phyloP scores from a whole-genome alignment of 2,329 filamentous ascomycete species.

The Hortaea werneckii region DNA sequence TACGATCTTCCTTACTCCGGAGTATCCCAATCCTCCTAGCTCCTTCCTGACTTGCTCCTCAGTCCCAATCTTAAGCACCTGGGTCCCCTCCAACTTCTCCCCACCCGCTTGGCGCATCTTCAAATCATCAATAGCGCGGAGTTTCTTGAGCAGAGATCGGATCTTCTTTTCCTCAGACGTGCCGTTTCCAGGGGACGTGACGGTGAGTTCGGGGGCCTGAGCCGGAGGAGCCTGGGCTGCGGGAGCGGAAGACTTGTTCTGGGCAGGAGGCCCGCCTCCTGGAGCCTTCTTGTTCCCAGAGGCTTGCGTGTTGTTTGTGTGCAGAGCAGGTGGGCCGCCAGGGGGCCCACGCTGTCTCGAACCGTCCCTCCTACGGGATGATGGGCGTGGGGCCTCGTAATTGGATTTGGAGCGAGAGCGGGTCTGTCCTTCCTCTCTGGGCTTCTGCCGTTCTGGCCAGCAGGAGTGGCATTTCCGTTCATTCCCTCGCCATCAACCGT shows the following conservation, averaged over 20 bases:
- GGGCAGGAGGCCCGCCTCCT: not conserved
- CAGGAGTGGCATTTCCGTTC: conserved; percentile 28
- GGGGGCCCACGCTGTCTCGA: conserved; percentile 15
- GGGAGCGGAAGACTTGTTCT: not conserved
- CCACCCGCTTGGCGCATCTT: conserved; percentile 92
- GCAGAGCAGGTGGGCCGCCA: not conserved
- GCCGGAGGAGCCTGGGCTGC: conserved; percentile 6
- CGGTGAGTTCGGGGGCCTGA: conserved; percentile 38
- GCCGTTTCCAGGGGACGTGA: conserved; percentile 48
- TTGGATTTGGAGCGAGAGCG: conserved; percentile 24
- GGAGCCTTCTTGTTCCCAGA: conserved; percentile 8
- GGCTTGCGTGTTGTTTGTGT: conserved; percentile 25
- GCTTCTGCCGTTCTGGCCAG: conserved; percentile 1
- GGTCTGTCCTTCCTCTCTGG: conserved; percentile 20
- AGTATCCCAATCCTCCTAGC: conserved; percentile 36
- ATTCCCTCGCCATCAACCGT: conserved; percentile 31
- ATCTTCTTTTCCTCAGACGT: conserved; percentile 87
- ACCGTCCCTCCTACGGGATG: conserved; percentile 16
- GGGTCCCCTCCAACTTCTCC: conserved; percentile 95
- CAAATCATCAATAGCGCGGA: conserved; percentile 91
- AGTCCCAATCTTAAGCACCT: conserved; percentile 95
- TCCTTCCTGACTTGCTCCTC: conserved; percentile 79
- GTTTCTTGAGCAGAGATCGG: conserved; percentile 87
- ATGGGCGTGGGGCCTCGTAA: conserved; percentile 18
- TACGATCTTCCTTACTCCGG: conserved; percentile 1